Evolutionary conservation across 2,329 filamentous ascomycete species (phyloP), one percentile per base, ranked within the genome.

Genomic region (Leptographium procerum): DNA sequence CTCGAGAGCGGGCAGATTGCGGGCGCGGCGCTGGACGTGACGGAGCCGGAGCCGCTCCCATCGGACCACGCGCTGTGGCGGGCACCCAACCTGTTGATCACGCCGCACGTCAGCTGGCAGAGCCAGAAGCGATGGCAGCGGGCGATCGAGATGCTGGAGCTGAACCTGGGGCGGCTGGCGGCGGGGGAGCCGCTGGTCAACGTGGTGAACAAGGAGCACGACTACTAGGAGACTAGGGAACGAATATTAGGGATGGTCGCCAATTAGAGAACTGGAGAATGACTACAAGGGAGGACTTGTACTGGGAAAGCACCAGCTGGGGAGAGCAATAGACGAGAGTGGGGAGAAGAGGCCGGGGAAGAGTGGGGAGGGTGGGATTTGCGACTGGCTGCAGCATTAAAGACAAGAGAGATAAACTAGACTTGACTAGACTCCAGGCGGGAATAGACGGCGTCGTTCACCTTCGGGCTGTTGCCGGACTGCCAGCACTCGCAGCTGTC

Each of bases 21-120:
- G 13, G 84, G 84, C n/a, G 84, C 84, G 0, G 83, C 83, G 2
- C 69, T 87, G 52, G 84, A 87, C 68, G 85, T 87, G 1, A 82
- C 84, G 3, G 83, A 87, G 63, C 84, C 84, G 0, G 85, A 88
- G 65, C 85, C 85, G 0, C 67, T 88, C 59, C 84, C 83, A 0
- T 63, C 68, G 5, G 78, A 82, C 47, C 77, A 82, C 66, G 75
- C 81, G 62, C 69, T 87, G 48, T 87, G 85, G 85, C 75, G 75
- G 50, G 71, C 80, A 53, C 75, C 77, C 19, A 85, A 86, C 68
- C 75, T 82, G 19, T 75, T 82, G 58, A 77, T 87, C 51, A 63
- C 64, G 16, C 67, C 67, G 11, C 67, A 68, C 57, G 55, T 65
- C 56, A 67, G 64, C 57, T 63, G 62, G 59, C 33, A 59, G 51